phyloP scores from a whole-genome alignment of 768 basidiomycete genomes.

The Cytidiella melzeri region DNA sequence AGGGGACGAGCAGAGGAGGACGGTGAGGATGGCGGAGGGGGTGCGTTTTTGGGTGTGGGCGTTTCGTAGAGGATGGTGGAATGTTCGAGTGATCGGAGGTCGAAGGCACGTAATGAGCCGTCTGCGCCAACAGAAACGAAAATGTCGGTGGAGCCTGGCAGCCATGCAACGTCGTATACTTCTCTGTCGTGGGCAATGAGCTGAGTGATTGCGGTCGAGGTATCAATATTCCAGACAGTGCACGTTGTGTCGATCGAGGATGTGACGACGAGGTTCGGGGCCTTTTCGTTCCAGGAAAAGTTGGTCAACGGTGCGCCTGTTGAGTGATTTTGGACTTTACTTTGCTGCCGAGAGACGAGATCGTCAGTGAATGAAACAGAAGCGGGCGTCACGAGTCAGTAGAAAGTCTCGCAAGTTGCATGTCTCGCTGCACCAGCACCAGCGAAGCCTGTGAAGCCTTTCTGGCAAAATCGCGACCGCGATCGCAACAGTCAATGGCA shows the following conservation, averaged over 20 bases:
- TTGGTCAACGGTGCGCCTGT: slow-evolving; percentile 89
- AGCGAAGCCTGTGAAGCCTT: too few species aligned
- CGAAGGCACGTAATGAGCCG: slow-evolving; percentile 93
- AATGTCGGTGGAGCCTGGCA: slow-evolving; percentile 91
- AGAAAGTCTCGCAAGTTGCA: too few species aligned
- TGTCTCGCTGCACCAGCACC: too few species aligned
- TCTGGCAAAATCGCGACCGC: too few species aligned
- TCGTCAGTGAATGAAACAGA: too few species aligned
- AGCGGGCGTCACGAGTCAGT: slow-evolving; percentile 9
- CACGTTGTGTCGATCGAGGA: slow-evolving; percentile 99
- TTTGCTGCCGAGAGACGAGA: slow-evolving; percentile 53
- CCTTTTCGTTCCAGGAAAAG: slow-evolving; percentile 96
- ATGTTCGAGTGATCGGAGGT: slow-evolving; percentile 93
- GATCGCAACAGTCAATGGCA: too few species aligned
- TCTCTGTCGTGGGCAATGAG: slow-evolving; percentile 95
- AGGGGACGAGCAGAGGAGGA: slow-evolving; percentile 61
- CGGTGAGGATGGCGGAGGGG: slow-evolving; percentile 50
- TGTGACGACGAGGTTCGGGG: slow-evolving; percentile 88
- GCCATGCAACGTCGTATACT: slow-evolving; percentile 98
- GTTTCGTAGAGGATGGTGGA: slow-evolving; percentile 98
- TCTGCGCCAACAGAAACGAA: slow-evolving; percentile 99
- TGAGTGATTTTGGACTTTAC: slow-evolving; percentile 81
- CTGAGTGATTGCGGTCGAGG: slow-evolving; percentile 89
- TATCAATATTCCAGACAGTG: slow-evolving; percentile 98
- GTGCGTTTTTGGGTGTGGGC: slow-evolving; percentile 67